Evolutionary conservation across 1,284 basidiomycete genomes (phyloP), one percentile per base, ranked within the genome.

Genomic region (Microbotryum scabiosae): DNA sequence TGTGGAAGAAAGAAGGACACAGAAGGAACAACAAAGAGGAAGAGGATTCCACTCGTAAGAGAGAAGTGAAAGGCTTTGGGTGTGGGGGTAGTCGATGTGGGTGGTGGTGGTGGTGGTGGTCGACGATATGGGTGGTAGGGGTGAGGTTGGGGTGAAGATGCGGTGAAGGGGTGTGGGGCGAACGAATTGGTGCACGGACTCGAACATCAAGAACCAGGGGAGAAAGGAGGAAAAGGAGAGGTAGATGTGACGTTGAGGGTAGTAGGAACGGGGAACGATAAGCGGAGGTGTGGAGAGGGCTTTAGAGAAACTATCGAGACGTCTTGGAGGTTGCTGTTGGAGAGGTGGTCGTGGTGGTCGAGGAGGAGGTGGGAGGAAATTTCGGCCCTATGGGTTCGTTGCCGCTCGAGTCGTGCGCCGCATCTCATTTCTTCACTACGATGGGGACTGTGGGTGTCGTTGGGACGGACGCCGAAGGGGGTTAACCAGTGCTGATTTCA

Each of bases 381-480:
- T 48, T 55, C 23, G 59, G 63, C 43, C 65, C 65, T 30, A 65
- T 61, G 51, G 59, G 59, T 49, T 57, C 46, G 20, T 30, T 43
- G 55, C 51, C 55, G 64, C 57, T 65, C 57, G 66, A 68, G 63
- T 67, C 67, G 67, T 66, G 69, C 70, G 66, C 59, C 53, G 50
- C 36, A 62, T 71, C 69, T 62, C 64, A 72, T 64, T 70, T 72
- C 67, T 71, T 72, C 55, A 70, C 63, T 53, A 71, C 63, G 56
- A 72, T 72, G 0, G 71, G 71, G 20, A 72, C 71, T 70, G 63
- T n/a, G 45, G 44, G n/a, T 26, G 41, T 9, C 30, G 21, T 12
- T 26, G 18, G 28, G 21, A 23, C 18, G 8, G 18, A 1, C 2
- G n/a, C 16, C 5, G 45, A 48, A 53, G 23, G 10, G 50, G 12